A percentile compares a stretch with the other conserved stretches of the same genome.
phyloP scores from a whole-genome alignment of 768 basidiomycete genomes.

The Suillus lakei region DNA sequence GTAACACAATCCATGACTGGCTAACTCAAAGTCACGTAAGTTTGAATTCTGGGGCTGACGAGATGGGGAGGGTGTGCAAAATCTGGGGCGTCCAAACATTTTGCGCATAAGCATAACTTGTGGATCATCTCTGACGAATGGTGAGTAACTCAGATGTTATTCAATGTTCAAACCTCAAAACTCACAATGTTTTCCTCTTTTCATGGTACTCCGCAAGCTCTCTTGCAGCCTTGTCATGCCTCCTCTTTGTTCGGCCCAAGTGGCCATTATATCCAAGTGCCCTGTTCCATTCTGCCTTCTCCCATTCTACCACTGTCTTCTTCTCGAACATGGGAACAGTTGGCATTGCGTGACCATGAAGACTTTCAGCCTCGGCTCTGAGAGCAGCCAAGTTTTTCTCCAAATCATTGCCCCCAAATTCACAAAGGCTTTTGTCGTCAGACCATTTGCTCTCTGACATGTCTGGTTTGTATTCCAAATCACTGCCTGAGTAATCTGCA shows the following conservation, averaged over 20 bases:
- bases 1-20: background rate
- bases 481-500: background rate
- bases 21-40: too few species aligned
- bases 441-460: background rate
- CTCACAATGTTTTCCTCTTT: background rate
- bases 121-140: background rate
- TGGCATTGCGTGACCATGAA: background rate
- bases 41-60: background rate
- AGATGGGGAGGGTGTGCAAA: background rate
- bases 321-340: background rate
- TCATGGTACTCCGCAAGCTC: background rate
- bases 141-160: background rate
- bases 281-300: constrained; percentile 14
- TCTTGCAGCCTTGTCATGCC: constrained; percentile 8
- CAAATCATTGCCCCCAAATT: background rate
- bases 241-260: constrained; percentile 12
- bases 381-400: background rate
- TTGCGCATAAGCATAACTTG: background rate
- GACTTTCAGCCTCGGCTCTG: background rate
- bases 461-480: background rate
- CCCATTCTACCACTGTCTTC: constrained; percentile 15
- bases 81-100: background rate
- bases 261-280: constrained; percentile 19
- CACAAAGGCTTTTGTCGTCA: background rate
- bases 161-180: background rate